Conservation (phyloP, 441 rosid species). For the Euphorbia corollata region DNA sequence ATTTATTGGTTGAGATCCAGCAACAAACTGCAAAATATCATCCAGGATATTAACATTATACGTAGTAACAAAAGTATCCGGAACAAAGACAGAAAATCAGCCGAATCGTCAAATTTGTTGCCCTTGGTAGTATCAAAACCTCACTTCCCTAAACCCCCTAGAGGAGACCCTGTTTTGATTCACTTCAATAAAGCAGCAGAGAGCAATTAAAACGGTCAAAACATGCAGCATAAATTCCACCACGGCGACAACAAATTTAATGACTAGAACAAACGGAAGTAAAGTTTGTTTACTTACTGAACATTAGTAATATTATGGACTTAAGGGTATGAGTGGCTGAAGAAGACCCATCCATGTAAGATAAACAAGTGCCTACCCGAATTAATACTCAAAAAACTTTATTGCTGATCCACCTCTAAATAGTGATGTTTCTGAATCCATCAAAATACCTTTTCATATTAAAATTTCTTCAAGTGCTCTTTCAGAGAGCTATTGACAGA, state of each 20-base stretch:
- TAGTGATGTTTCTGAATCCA: not conserved
- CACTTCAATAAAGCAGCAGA: not conserved
- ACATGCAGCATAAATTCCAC: not conserved
- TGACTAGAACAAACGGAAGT: not conserved
- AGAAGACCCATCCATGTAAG: not conserved
- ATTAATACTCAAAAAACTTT: not conserved
- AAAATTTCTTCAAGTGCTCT: not conserved
- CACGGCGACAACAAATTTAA: not conserved
- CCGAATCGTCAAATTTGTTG: not conserved
- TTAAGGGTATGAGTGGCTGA: not conserved
- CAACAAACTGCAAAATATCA: slow-evolving; percentile 63
- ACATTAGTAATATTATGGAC: not conserved
- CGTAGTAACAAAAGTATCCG: not conserved
- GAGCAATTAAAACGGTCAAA: not conserved
- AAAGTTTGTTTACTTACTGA: not conserved
- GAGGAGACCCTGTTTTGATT: not conserved
- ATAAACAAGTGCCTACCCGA: not conserved
- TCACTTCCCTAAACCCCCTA: not conserved
- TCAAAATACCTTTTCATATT: not conserved
- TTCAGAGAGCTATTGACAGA: too few species aligned
- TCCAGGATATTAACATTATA: slow-evolving; percentile 10
- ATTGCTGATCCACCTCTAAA: not conserved
- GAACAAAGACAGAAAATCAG: not conserved
- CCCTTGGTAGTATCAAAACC: not conserved
- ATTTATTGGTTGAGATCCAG: slow-evolving; percentile 89